A percentile compares a stretch with the other conserved stretches of the same genome.
Evolutionary conservation across 495 filamentous ascomycete genomes (phyloP).

Genomic region (Lophium mytilinum): DNA sequence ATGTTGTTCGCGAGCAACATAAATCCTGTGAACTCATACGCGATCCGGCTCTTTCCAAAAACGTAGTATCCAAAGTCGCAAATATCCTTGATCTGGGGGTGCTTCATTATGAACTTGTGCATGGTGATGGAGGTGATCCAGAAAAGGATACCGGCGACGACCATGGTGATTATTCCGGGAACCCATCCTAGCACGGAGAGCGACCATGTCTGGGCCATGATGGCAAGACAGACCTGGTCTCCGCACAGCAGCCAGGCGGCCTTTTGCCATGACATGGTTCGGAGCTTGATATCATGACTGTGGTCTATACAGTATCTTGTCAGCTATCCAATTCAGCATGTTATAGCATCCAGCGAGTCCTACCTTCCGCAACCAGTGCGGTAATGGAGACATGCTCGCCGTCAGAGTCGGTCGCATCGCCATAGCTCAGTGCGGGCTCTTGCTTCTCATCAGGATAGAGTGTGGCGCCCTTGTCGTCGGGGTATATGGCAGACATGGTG

Average conservation of each 20-base stretch:
- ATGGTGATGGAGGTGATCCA: constrained; percentile 35
- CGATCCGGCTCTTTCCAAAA: constrained; percentile 35
- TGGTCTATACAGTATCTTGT: constrained; percentile 28
- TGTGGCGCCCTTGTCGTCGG: background rate
- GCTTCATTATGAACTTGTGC: constrained; percentile 42
- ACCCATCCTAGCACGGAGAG: constrained; percentile 43
- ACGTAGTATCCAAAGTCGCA: constrained; percentile 40
- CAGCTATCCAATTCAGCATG: background rate
- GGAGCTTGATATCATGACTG: constrained; percentile 40
- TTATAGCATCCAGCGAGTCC: background rate
- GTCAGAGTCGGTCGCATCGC: background rate
- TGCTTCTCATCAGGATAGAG: constrained; percentile 1
- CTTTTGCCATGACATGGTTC: constrained; percentile 45
- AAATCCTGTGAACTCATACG: constrained; percentile 34
- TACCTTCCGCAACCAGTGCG: constrained; percentile 2
- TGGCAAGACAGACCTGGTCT: constrained; percentile 43
- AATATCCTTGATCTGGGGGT: constrained; percentile 42
- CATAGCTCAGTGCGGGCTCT: background rate
- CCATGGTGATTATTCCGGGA: constrained; percentile 37
- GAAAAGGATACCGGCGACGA: constrained; percentile 22
- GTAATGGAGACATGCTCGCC: background rate
- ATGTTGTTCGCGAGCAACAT: constrained; percentile 40
- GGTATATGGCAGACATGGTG: background rate
- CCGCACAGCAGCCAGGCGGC: constrained; percentile 39
- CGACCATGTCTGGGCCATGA: constrained; percentile 44